Evolutionary conservation across 805 yeast species (phyloP).

Genomic region (Kazachstania africana): DNA sequence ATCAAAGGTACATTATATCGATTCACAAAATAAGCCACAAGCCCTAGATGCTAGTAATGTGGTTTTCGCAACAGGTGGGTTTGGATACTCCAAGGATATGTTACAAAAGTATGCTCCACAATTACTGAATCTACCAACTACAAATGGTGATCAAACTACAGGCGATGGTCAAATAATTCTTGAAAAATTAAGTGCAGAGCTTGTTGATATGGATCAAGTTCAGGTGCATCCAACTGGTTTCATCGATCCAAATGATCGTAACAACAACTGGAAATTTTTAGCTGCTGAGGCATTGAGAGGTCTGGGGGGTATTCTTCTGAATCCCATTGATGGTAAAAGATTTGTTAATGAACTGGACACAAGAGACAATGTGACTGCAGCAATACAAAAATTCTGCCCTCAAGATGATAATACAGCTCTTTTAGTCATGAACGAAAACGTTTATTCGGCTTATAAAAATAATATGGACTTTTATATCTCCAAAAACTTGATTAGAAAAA

Average conservation of each 20-base stretch:
- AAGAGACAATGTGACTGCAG: slow-evolving; percentile 40
- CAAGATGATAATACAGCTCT: slow-evolving; percentile 23
- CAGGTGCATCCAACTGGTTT: slow-evolving; percentile 59
- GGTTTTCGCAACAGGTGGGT: slow-evolving; percentile 54
- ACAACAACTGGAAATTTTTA: slow-evolving; percentile 38
- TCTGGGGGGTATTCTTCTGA: slow-evolving; percentile 43
- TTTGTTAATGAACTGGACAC: slow-evolving; percentile 44
- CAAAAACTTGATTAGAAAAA: slow-evolving; percentile 26
- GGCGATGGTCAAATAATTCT: slow-evolving; percentile 50
- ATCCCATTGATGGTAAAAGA: slow-evolving; percentile 33
- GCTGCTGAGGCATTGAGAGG: slow-evolving; percentile 55
- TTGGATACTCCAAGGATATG: slow-evolving; percentile 30
- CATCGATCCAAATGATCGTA: slow-evolving; percentile 32
- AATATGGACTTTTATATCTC: slow-evolving; percentile 42
- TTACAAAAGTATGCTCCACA: slow-evolving; percentile 37
- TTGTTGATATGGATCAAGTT: slow-evolving; percentile 47
- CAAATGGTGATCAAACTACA: slow-evolving; percentile 44
- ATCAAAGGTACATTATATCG: slow-evolving; percentile 32
- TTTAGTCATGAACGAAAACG: slow-evolving; percentile 32
- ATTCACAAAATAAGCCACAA: slow-evolving; percentile 18
- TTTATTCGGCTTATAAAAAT: slow-evolving; percentile 33
- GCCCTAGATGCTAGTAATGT: slow-evolving; percentile 26
- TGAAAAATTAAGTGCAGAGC: slow-evolving; percentile 34
- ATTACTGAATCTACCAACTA: slow-evolving; percentile 36
- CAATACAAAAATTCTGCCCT: slow-evolving; percentile 27